Base-by-base conservation (phyloP, 306 rosid genomes). In the Astragalus membranaceus region DNA sequence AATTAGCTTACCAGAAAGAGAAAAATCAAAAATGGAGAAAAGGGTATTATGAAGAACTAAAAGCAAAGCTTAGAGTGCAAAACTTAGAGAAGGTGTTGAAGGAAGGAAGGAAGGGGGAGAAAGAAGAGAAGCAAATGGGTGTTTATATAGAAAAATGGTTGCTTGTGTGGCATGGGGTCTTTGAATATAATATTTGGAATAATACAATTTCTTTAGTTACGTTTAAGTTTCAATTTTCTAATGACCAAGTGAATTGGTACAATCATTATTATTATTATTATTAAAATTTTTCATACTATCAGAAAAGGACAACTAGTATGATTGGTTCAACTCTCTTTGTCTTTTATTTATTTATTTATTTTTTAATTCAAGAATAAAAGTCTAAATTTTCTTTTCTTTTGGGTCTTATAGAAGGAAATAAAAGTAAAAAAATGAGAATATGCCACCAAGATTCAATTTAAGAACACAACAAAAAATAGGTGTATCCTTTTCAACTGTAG, bases 141-240 rank as follows among this genome's bases (percentile, higher is more conserved):
- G 86, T 72, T 85, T 90, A 87, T 77, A 90, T 90, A 93, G 94
- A 36, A 75, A 16, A 79, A 48, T 69, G 54, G 67, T 75, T 74
- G 80, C 68, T 13, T 49, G 56, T 29, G 13, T 36, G 14, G 75
- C 51, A 64, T 54, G 36, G 23, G 30, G 23, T 77, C 23, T 44
- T 36, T 46, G 64, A 68, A 75, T 67, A 61, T 3, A 59, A 62
- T 60, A 81, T 47, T 66, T 59, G 23, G 23, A 20, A 52, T 64
- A 64, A 53, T 57, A 60, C 3, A 10, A 55, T 32, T 55, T 39
- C 47, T 47, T 61, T 59, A 71, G 55, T 78, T 81, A 70, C 78
- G 78, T 75, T 75, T 66, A 43, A 13, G 56, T 66, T 74, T 78
- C 14, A 10, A 78, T 70, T 70, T 35, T 26, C 30, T 64, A 54